phyloP scores from a whole-genome alignment of 2,329 filamentous ascomycete species.

The Trichoderma brevicompactum region DNA sequence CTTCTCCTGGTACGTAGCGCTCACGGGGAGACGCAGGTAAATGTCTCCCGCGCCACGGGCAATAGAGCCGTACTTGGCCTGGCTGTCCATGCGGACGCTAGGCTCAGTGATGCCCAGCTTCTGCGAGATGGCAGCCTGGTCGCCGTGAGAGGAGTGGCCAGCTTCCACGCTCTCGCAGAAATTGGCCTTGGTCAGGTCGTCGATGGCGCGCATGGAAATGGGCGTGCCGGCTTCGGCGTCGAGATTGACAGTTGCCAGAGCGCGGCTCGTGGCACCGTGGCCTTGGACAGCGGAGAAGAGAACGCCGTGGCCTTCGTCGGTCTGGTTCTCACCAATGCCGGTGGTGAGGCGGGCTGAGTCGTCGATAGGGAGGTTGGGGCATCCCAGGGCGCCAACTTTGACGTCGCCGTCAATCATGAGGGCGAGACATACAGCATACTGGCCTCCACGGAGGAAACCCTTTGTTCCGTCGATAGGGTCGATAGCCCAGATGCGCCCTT shows the following conservation, averaged over 20 bases:
- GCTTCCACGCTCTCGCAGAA: slow-evolving; percentile 98
- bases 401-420: slow-evolving; percentile 93
- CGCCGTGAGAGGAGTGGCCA: slow-evolving; percentile 85
- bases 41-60: slow-evolving; percentile 92
- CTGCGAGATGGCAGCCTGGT: slow-evolving; percentile 79
- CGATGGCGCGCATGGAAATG: slow-evolving; percentile 80
- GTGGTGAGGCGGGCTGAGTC: slow-evolving; percentile 65
- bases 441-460: slow-evolving; percentile 92
- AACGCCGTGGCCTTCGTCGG: slow-evolving; percentile 78
- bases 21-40: slow-evolving; percentile 86
- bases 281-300: slow-evolving; percentile 84
- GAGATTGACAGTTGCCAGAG: slow-evolving; percentile 58
- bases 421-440: slow-evolving; percentile 94
- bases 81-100: slow-evolving; percentile 95
- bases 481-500: slow-evolving; percentile 89
- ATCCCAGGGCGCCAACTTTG: slow-evolving; percentile 91
- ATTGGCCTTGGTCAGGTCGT: slow-evolving; percentile 76
- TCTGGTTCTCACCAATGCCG: slow-evolving; percentile 74
- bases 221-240: slow-evolving; percentile 52
- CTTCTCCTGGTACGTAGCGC: slow-evolving; percentile 92
- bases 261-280: slow-evolving; percentile 78
- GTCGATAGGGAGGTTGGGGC: slow-evolving; percentile 91
- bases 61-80: slow-evolving; percentile 97
- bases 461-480: slow-evolving; percentile 98
- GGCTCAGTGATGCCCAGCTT: slow-evolving; percentile 84